Conservation (phyloP, 202 grass and related monocot genomes). For the Alloteropsis angusta region DNA sequence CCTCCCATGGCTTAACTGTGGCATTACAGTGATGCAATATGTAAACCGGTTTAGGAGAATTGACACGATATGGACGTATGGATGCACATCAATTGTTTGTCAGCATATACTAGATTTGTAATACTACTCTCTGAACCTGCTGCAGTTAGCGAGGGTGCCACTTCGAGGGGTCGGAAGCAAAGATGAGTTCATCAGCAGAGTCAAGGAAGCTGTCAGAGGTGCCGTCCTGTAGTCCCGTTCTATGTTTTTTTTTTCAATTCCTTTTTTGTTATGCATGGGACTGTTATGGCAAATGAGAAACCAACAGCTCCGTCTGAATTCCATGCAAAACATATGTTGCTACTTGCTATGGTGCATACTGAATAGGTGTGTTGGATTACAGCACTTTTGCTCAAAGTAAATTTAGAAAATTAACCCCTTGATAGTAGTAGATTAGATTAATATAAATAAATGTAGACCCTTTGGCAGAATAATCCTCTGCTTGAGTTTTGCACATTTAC, state of each 20-base stretch:
- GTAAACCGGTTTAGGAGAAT: not conserved
- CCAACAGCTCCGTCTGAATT: not conserved
- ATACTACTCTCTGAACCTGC: not conserved
- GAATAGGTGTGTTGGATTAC: not conserved
- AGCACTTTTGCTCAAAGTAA: not conserved
- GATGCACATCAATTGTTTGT: not conserved
- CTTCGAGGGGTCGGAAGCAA: slow-evolving; percentile 61
- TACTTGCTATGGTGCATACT: not conserved
- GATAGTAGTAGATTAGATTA: not conserved
- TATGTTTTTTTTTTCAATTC: not conserved
- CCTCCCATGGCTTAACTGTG: not conserved
- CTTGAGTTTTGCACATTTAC: not conserved
- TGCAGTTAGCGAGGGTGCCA: slow-evolving; percentile 48
- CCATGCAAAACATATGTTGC: not conserved
- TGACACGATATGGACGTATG: not conserved
- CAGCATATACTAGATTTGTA: not conserved
- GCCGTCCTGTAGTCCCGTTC: not conserved
- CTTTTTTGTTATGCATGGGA: not conserved
- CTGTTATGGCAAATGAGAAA: not conserved
- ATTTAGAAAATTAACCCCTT: not conserved
- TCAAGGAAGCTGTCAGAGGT: slow-evolving; percentile 67
- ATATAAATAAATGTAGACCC: not conserved
- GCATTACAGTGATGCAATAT: not conserved
- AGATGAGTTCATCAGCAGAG: slow-evolving; percentile 51
- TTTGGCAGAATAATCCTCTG: not conserved